These are phyloP conservation scores for Paraglomus brasilianum DNA, from an alignment of 192 early-diverging fungal genomes.

Conservation along the genomic window DNA sequence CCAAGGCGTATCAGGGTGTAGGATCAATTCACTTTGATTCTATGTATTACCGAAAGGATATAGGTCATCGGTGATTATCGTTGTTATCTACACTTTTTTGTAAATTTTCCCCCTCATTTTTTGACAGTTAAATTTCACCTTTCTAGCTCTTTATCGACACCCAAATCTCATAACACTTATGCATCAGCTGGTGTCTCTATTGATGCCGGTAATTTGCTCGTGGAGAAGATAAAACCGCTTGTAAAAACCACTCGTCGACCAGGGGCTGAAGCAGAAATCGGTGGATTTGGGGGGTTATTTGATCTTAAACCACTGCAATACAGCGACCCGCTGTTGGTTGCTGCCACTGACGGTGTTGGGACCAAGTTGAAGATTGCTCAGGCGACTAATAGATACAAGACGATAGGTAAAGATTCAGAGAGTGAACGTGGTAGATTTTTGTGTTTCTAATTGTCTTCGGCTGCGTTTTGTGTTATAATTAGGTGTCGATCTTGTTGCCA, in stretches of 20 bases:
- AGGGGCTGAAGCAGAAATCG: slow-evolving; percentile 96
- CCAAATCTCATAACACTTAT: slow-evolving; percentile 58
- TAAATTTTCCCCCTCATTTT: too few species aligned
- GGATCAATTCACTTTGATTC: slow-evolving; percentile 76
- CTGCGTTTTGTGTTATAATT: neutral
- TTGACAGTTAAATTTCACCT: too few species aligned
- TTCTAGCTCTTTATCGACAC: too few species aligned
- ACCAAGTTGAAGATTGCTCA: slow-evolving; percentile 99
- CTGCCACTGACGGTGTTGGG: slow-evolving; percentile 98
- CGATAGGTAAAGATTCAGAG: slow-evolving; percentile 66
- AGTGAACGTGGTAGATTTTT: too few species aligned
- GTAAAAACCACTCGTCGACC: slow-evolving; percentile 90
- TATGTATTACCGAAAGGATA: slow-evolving; percentile 89
- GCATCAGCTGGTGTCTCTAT: slow-evolving; percentile 95
- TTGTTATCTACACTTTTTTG: neutral
- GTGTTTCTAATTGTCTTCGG: too few species aligned
- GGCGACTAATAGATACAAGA: slow-evolving; percentile 78
- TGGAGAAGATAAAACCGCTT: slow-evolving; percentile 92
- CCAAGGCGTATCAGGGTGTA: slow-evolving; percentile 72
- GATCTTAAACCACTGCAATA: slow-evolving; percentile 94
- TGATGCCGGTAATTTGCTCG: slow-evolving; percentile 93
- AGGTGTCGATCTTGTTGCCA: slow-evolving; percentile 93
- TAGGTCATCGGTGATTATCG: slow-evolving; percentile 64
- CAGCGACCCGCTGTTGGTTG: slow-evolving; percentile 89
- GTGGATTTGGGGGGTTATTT: slow-evolving; percentile 98